These are phyloP conservation scores for Pseudonitzschia multiseries DNA, from an alignment of 108 stramenopile genomes.

Conservation along the genomic window DNA sequence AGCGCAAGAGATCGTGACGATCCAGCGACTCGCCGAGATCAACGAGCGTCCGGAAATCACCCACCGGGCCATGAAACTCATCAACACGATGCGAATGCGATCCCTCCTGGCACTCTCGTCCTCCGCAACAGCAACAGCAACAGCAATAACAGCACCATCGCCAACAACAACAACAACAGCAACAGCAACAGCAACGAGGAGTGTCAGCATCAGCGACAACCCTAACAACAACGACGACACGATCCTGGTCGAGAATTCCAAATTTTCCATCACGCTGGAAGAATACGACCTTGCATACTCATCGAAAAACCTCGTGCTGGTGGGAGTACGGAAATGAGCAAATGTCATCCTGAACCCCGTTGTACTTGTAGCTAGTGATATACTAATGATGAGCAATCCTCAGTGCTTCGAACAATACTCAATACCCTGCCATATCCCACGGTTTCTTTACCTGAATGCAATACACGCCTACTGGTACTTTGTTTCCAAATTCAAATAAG, in stretches of 20 bases:
- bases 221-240: not conserved
- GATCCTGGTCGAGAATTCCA: not conserved
- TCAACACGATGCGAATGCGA: slow-evolving; percentile 24
- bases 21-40: slow-evolving; percentile 23
- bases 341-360: too few species aligned
- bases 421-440: too few species aligned
- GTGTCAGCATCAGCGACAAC: too few species aligned
- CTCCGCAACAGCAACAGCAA: too few species aligned
- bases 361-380: too few species aligned
- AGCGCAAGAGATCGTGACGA: not conserved
- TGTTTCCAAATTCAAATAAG: too few species aligned
- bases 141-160: not conserved
- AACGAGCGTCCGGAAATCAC: slow-evolving; percentile 28
- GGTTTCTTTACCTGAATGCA: too few species aligned
- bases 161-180: not conserved
- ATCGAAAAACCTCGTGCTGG: slow-evolving; percentile 14
- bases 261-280: slow-evolving; percentile 5
- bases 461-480: too few species aligned
- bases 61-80: slow-evolving; percentile 23
- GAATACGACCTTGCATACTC: slow-evolving; percentile 3
- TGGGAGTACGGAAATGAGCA: not conserved
- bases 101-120: slow-evolving; percentile 9
- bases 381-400: too few species aligned
- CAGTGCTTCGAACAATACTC: too few species aligned
- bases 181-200: not conserved